Evolutionary conservation across 2,329 filamentous ascomycete genomes (phyloP).

Genomic region (Xylaria arbuscula): DNA sequence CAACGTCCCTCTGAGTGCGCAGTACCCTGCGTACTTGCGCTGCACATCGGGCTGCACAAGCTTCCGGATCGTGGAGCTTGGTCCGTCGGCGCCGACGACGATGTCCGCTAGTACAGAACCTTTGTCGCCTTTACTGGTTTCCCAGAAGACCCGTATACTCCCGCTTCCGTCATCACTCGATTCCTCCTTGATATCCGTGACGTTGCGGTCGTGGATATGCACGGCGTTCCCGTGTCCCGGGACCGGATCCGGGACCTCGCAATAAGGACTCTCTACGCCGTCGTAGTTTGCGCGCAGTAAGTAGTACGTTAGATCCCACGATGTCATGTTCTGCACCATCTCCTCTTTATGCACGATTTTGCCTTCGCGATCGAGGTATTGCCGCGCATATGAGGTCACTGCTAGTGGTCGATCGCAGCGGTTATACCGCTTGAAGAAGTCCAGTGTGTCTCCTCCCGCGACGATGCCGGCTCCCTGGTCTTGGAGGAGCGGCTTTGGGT

Average conservation of each 20-base stretch:
- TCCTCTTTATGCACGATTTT: slow-evolving; percentile 50
- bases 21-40: slow-evolving; percentile 55
- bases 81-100: slow-evolving; percentile 58
- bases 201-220: slow-evolving; percentile 51
- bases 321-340: slow-evolving; percentile 58
- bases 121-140: slow-evolving; percentile 48
- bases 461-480: slow-evolving; percentile 62
- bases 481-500: slow-evolving; percentile 56
- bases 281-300: slow-evolving; percentile 59
- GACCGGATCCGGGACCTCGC: slow-evolving; percentile 44
- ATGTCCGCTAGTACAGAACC: slow-evolving; percentile 51
- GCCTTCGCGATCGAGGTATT: slow-evolving; percentile 52
- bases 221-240: slow-evolving; percentile 47
- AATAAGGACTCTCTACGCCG: slow-evolving; percentile 50
- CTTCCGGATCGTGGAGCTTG: slow-evolving; percentile 53
- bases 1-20: slow-evolving; percentile 56
- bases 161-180: neutral
- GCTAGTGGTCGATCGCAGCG: slow-evolving; percentile 50
- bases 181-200: slow-evolving; percentile 46
- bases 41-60: slow-evolving; percentile 48
- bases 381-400: slow-evolving; percentile 48
- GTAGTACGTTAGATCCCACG: slow-evolving; percentile 60
- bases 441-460: slow-evolving; percentile 56
- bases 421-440: slow-evolving; percentile 56
- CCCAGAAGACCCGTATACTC: slow-evolving; percentile 49